Base-by-base conservation (phyloP, 2,329 filamentous ascomycete species). In the Arthrobotrys sphaeroides region DNA sequence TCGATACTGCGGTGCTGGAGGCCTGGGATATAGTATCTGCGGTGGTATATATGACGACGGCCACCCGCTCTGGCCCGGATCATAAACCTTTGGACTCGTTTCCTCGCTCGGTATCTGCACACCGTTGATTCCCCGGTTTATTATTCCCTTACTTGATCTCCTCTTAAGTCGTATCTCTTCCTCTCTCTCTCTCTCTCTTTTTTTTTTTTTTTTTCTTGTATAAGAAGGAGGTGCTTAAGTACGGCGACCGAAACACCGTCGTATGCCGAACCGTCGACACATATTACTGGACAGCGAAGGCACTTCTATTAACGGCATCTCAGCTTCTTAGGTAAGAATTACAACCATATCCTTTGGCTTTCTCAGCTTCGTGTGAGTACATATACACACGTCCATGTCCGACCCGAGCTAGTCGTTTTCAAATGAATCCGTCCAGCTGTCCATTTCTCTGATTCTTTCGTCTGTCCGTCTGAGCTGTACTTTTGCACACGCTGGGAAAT, bases 31-130 rank as follows among this genome's bases (percentile, higher is more conserved):
- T 38, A 22, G 40, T 43, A 43, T 43, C 40, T 43, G 53, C 31
- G 42, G 42, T 62, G 45, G 47, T 65, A 72, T 65, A 65, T 73
- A 73, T 73, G 68, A 73, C 59, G 60, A 64, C 60, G 68, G 49
- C 51, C 28, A 38, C 43, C 68, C 68, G 68, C 42, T 38, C 59
- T 65, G 60, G 38, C 53, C 68, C 68, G 55, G 55, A 62, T 70
- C 38, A 43, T n/a, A 70, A 55, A 24, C 3, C 26, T 26, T 53
- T n/a, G 24, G 33, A 53, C 9, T 18, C 26, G 47, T 53, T 53
- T 40, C 3, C 13, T n/a, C 22, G 20, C 47, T 33, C 9, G 26
- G 47, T 20, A 53, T 53, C 47, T 53, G 47, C 47, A 53, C 5
- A 22, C 47, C 47, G 28, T 33, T 10, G 28, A 33, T 33, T 33